Base-by-base conservation (phyloP, 768 basidiomycete genomes). In the Lepiota brunneoincarnata region DNA sequence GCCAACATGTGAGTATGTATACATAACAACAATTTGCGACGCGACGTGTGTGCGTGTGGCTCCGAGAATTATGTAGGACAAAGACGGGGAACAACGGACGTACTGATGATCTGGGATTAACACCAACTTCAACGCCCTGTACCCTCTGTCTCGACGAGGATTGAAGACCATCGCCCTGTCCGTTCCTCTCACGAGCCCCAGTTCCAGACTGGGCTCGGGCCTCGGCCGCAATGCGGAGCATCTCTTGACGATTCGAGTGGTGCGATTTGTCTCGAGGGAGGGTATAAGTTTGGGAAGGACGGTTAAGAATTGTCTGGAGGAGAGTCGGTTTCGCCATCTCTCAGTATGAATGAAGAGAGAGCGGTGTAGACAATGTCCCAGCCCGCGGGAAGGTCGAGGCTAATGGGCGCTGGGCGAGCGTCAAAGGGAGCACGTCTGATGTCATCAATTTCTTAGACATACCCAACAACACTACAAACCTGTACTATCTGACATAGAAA, bases 201-300 rank as follows among this genome's bases (percentile, higher is more conserved):
- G 50, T 9, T 14, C 15, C 35, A 34, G 41, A 34, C 14, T n/a
- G 44, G 23, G 14, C 53, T 39, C 24, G 58, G 34, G 36, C 60
- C 56, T 70, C 72, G 40, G 76, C 69, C 2, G 80, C 80, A 56
- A 82, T 74, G 11, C 77, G 76, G 59, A 80, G 60, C 67, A 85
- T 74, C 48, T 79, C 75, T 51, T 71, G 63, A 63, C 77, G 80
- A 10, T 72, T 77, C 0, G 79, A 83, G 57, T 78, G 74, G 60
- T 81, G 83, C 4, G 77, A 72, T 61, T 75, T 77, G 54, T 69
- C 65, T 18, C 61, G 57, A 0, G 78, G 78, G 50, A 73, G 69
- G 7, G 69, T 62, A 65, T 90, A 90, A 0, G 76, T 69, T 64
- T 87, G 83, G 1, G 87, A 87, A 10, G 88, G 88, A 48, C 75